A percentile compares a stretch with the other conserved stretches of the same genome.
Evolutionary conservation across 2,329 filamentous ascomycete genomes (phyloP).

Genomic region (Talaromyces funiculosus): DNA sequence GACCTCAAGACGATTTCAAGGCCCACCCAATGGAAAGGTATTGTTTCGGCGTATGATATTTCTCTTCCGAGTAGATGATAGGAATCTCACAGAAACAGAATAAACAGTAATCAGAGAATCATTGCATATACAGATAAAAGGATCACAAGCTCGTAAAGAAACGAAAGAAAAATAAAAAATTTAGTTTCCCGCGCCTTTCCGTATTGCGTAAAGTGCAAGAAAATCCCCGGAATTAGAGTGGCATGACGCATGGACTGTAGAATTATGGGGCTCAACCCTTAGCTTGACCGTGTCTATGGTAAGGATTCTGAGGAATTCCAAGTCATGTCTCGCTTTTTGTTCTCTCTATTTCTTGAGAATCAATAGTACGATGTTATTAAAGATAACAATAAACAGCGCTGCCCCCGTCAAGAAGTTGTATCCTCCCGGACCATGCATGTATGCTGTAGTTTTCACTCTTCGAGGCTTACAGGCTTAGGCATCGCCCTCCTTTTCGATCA

Average conservation of each 20-base stretch:
- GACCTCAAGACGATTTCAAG: neutral
- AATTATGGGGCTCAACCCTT: conserved; percentile 3
- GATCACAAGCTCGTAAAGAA: conserved; percentile 14
- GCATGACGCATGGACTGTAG: conserved; percentile 5
- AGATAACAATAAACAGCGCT: neutral
- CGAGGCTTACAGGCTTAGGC: conserved; percentile 8
- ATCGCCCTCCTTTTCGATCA: conserved; percentile 55
- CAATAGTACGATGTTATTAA: neutral
- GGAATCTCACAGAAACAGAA: neutral
- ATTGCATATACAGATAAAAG: neutral
- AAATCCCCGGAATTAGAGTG: conserved; percentile 18
- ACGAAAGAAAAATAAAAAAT: conserved; percentile 24
- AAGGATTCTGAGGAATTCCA: no score
- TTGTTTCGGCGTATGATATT: neutral
- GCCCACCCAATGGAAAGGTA: neutral
- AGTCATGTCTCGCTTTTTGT: neutral
- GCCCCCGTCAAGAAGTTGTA: conserved; percentile 17
- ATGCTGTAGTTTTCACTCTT: neutral
- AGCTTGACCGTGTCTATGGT: neutral
- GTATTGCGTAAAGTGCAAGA: conserved; percentile 32
- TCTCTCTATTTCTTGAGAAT: neutral
- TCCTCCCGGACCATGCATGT: neutral
- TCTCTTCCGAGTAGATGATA: neutral
- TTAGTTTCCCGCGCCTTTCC: conserved; percentile 36
- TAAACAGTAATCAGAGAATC: neutral